Evolutionary conservation across 345 rosid genomes (phyloP).

Genomic region (Eucalyptus pauciflora): DNA sequence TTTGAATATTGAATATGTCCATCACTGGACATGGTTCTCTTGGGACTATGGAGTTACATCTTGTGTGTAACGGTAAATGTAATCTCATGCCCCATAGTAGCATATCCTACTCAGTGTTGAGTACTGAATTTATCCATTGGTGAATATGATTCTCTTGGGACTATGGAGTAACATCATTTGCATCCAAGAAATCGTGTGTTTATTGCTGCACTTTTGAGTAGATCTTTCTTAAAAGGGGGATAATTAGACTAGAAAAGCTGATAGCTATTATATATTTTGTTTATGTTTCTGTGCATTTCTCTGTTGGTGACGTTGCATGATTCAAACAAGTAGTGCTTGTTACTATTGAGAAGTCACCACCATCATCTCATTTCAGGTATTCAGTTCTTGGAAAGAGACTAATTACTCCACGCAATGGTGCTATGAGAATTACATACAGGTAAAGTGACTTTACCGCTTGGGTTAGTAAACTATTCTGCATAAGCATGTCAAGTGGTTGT

Average conservation of each 20-base stretch:
- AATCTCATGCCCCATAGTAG: background rate
- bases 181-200: background rate
- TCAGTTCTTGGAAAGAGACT: conserved; percentile 91
- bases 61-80: background rate
- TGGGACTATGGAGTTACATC: background rate
- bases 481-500: background rate
- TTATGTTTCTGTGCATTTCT: background rate
- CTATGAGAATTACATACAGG: conserved; percentile 97
- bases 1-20: background rate
- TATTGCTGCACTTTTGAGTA: background rate
- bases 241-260: background rate
- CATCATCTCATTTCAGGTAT: conserved; percentile 36
- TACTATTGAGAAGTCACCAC: background rate
- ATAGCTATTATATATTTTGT: background rate
- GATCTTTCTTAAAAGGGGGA: background rate
- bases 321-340: background rate
- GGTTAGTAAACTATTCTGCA: background rate
- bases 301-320: background rate
- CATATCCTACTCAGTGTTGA: background rate
- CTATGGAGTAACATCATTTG: background rate
- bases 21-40: background rate
- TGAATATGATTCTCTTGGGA: background rate
- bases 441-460: background rate
- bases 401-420: conserved; percentile 98
- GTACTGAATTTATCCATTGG: background rate